Conservation (phyloP, 176 grass and related monocot species). For the Aegilops longissima region DNA sequence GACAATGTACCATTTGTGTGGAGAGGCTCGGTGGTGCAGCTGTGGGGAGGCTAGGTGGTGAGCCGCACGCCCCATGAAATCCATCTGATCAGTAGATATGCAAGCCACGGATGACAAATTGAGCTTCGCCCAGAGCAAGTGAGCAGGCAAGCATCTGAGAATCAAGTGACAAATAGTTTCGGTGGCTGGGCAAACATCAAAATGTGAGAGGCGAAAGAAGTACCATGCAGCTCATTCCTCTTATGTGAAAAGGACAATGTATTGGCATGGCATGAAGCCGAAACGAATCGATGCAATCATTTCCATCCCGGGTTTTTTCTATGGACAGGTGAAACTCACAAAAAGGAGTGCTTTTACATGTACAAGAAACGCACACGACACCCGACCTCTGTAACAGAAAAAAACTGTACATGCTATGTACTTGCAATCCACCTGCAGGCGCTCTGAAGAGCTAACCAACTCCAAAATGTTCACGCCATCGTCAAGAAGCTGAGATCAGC, state of each 20-base stretch:
- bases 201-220: background rate
- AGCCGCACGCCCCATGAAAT: no score
- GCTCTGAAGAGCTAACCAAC: background rate
- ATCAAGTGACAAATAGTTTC: no score
- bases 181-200: no score
- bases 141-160: no score
- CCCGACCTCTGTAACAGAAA: constrained; percentile 30
- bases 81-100: no score
- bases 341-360: constrained; percentile 54
- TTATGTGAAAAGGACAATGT: background rate
- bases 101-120: no score
- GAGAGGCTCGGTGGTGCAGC: no score
- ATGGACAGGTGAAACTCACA: constrained; percentile 43
- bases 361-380: constrained; percentile 43
- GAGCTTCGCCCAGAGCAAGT: no score
- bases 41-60: no score
- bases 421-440: constrained; percentile 25
- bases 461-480: background rate
- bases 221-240: constrained; percentile 14
- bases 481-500: background rate
- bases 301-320: constrained; percentile 28
- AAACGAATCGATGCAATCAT: constrained; percentile 27
- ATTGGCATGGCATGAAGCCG: constrained; percentile 5
- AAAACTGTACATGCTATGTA: constrained; percentile 72
- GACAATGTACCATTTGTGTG: no score